Evolutionary conservation across 768 basidiomycete genomes (phyloP).

Genomic region (Termitomyces heimii): DNA sequence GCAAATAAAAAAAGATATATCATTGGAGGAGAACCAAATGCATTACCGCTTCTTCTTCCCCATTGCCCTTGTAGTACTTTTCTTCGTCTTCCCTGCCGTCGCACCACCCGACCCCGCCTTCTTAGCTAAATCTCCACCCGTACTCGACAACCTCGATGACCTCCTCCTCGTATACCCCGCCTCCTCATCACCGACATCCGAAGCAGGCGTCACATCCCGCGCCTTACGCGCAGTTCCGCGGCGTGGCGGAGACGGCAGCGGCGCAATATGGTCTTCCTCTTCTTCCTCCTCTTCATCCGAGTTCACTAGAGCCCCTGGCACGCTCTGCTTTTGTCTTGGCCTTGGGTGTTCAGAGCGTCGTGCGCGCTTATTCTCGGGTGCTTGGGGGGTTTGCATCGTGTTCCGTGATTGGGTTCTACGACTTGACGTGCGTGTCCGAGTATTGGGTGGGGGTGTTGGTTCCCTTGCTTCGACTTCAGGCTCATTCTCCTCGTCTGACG

Average conservation of each 20-base stretch:
- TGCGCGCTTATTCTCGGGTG: constrained; percentile 1
- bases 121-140: constrained; percentile 19
- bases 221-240: constrained; percentile 19
- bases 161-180: constrained; percentile 33
- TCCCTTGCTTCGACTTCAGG: constrained; percentile 24
- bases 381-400: neutral
- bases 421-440: neutral
- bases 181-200: constrained; percentile 26
- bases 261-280: constrained; percentile 20
- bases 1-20: neutral
- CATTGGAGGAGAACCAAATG: neutral
- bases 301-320: constrained; percentile 39
- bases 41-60: constrained; percentile 16
- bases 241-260: constrained; percentile 26
- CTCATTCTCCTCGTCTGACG: constrained; percentile 33
- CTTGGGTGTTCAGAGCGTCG: constrained; percentile 4
- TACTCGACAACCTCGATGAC: constrained; percentile 35
- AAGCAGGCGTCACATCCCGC: constrained; percentile 23
- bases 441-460: neutral
- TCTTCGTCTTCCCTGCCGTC: constrained; percentile 17
- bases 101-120: constrained; percentile 10
- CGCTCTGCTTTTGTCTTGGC: constrained; percentile 19
- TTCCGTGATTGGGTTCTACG: neutral
- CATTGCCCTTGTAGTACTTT: constrained; percentile 7
- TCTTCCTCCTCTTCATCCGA: constrained; percentile 27